Evolutionary conservation across 31 red algal species (phyloP), one percentile per base, ranked within the genome.

Genomic region (Bonnemaisonia californica): DNA sequence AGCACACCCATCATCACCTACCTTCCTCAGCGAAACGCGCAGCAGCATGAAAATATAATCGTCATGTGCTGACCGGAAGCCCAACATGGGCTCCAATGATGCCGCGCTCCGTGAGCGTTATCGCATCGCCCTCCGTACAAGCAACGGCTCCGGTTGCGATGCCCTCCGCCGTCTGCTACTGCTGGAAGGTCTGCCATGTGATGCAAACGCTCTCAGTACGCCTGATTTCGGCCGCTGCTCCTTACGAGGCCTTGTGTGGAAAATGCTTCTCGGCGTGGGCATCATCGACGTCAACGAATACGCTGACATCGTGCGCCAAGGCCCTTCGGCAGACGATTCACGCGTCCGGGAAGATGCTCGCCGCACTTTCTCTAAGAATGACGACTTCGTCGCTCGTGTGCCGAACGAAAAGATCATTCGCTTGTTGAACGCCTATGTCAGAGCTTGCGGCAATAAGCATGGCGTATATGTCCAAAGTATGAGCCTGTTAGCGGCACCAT

Each of bases 341-440:
- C 85, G 91, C 41, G 94, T 98, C 5, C 80, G 85, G 37, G 87
- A 95, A 55, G 96, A 98, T 81, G 89, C 89, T 38, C 88, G 82
- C n/a, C 83, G 96, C 57, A 98, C 96, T 33, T 98, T 95, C 41
- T 85, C 82, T 41, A 83, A 94, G 45, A 86, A 60, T 71, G 85
- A 80, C 22, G 88, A 95, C 51, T 94, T 95, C 77, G 85, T 67
- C 33, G 42, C 77, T 29, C 91, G 96, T 47, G 96, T 98, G 9
- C 84, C 96, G 48, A 84, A 62, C 1, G 76, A 84, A 26, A 90
- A 87, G 63, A 86, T 98, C 30, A 88, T 92, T 33, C 92, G 96
- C 33, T 31, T 98, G 31, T 74, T 98, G 19, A 90, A 89, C 57
- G 96, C 96, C 5, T 95, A 89, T 48, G 89, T 91, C 18, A 83